Evolutionary conservation across 2,329 filamentous ascomycete genomes (phyloP).

Genomic region (Calonectria henricotiae): DNA sequence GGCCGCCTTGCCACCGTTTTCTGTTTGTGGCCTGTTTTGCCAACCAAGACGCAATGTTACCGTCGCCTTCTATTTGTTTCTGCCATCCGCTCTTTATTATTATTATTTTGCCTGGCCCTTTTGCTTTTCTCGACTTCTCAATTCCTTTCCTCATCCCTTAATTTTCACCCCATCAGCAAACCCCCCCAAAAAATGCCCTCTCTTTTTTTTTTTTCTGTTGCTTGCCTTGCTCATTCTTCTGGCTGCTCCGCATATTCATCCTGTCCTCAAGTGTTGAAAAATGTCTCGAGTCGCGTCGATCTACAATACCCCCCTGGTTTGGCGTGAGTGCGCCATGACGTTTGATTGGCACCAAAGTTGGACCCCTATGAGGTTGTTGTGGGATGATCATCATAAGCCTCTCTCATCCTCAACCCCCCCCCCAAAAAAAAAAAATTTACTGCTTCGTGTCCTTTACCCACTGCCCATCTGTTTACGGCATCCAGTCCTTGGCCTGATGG

Average conservation of each 20-base stretch:
- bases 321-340: conserved; percentile 35
- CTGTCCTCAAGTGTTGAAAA: too few species aligned
- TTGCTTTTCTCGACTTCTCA: not conserved
- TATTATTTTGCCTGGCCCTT: not conserved
- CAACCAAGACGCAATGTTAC: conserved; percentile 3
- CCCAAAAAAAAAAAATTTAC: not conserved
- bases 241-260: not conserved
- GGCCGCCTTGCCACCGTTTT: not conserved
- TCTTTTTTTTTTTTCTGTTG: too few species aligned
- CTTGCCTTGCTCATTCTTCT: too few species aligned
- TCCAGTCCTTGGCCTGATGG: not conserved
- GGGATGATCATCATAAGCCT: conserved; percentile 8
- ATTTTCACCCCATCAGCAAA: too few species aligned
- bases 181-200: too few species aligned
- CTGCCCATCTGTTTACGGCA: too few species aligned
- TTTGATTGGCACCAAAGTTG: not conserved
- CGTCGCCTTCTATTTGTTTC: not conserved
- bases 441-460: not conserved
- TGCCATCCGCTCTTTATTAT: not conserved
- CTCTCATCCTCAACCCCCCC: not conserved
- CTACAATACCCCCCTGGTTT: not conserved
- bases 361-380: not conserved
- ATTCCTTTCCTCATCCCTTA: too few species aligned
- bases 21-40: not conserved
- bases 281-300: not conserved